Conservation (phyloP, 148 eudicot genomes). For the Camellia sinensis region DNA sequence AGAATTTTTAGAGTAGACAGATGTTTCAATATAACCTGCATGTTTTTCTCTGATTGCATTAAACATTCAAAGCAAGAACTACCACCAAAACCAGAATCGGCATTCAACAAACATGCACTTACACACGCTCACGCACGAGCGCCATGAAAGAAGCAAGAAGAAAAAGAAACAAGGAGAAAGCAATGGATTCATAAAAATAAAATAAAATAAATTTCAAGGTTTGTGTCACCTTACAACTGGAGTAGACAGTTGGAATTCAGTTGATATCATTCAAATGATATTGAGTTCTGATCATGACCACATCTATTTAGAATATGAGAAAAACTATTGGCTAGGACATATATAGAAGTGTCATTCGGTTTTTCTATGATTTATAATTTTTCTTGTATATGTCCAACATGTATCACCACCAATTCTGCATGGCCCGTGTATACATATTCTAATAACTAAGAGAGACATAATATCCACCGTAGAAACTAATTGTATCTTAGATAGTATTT, state of each 20-base stretch:
- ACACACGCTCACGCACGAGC: too few species aligned
- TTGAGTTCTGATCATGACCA: not conserved
- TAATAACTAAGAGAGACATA: not conserved
- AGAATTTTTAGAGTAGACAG: too few species aligned
- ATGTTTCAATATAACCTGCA: not conserved
- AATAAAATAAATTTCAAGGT: not conserved
- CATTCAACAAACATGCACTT: not conserved
- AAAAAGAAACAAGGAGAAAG: not conserved
- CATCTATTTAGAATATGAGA: not conserved
- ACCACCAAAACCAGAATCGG: not conserved
- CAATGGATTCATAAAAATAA: not conserved
- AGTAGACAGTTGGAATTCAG: not conserved
- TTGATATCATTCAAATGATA: not conserved
- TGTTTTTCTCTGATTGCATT: not conserved
- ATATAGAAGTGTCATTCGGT: not conserved
- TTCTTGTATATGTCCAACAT: not conserved
- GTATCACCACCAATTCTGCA: not conserved
- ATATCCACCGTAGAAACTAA: not conserved
- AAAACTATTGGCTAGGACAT: not conserved
- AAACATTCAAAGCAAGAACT: not conserved
- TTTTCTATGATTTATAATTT: not conserved
- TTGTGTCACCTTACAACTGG: not conserved
- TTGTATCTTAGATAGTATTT: not conserved
- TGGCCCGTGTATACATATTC: not conserved
- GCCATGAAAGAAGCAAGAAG: not conserved